Evolutionary conservation across 768 basidiomycete genomes (phyloP).

Genomic region (Auricularia sp.): DNA sequence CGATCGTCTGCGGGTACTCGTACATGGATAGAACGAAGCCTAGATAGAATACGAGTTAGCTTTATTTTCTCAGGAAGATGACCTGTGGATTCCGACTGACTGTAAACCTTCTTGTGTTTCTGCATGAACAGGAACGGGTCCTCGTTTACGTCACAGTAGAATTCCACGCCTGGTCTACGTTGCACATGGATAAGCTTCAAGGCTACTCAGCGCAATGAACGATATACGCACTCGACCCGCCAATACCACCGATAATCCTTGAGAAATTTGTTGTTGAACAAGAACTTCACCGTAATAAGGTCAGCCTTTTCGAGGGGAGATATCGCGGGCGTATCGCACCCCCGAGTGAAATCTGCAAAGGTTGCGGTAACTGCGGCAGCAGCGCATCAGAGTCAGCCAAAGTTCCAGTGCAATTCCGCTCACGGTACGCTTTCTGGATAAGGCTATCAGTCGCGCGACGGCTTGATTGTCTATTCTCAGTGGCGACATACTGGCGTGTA

Average conservation of each 20-base stretch:
- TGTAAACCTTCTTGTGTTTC: constrained; percentile 58
- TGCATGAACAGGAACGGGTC: constrained; percentile 70
- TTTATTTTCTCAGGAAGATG: neutral
- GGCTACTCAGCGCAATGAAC: neutral
- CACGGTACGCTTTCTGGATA: constrained; percentile 5
- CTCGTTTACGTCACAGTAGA: constrained; percentile 57
- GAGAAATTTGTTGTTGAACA: constrained; percentile 61
- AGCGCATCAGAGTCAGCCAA: neutral
- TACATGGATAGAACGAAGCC: constrained; percentile 68
- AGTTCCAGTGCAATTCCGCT: neutral
- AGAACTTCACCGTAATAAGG: constrained; percentile 33
- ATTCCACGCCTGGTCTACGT: constrained; percentile 60
- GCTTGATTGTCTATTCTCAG: neutral
- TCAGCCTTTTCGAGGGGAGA: neutral
- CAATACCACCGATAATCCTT: constrained; percentile 68
- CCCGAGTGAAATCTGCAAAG: constrained; percentile 74
- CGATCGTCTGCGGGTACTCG: constrained; percentile 67
- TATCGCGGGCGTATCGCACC: constrained; percentile 24
- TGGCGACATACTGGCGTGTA: constrained; percentile 48
- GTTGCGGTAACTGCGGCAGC: constrained; percentile 41
- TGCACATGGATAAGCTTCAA: neutral
- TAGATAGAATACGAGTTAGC: constrained; percentile 20
- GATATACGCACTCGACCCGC: constrained; percentile 51
- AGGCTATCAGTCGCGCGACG: neutral
- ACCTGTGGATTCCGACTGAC: constrained; percentile 22